Evolutionary conservation across 306 rosid genomes (phyloP).

Genomic region (Hylodesmum podocarpum): DNA sequence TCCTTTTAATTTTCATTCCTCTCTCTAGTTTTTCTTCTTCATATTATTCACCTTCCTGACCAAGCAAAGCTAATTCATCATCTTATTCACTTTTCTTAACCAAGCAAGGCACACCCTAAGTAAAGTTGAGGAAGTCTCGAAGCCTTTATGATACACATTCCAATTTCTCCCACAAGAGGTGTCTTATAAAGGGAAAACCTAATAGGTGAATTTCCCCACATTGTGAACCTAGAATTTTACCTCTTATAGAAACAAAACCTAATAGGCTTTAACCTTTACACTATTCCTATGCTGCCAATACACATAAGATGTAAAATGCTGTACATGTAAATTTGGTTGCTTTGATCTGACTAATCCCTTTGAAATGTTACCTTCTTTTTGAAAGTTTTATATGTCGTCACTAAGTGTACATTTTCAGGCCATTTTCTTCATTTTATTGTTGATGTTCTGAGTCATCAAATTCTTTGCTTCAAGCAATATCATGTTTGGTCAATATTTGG

Average conservation of each 20-base stretch:
- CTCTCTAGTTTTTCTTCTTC: not conserved
- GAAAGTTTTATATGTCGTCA: not conserved
- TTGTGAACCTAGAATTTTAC: not conserved
- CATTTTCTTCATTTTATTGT: not conserved
- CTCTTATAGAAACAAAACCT: not conserved
- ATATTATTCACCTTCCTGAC: not conserved
- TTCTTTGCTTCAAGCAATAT: not conserved
- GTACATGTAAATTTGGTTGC: not conserved
- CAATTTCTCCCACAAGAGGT: not conserved
- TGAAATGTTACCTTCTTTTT: not conserved
- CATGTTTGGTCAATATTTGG: slow-evolving; percentile 25
- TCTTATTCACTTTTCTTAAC: not conserved
- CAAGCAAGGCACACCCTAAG: not conserved
- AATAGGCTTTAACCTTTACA: not conserved
- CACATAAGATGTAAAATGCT: not conserved
- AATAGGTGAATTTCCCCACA: not conserved
- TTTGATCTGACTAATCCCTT: not conserved
- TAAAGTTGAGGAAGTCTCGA: not conserved
- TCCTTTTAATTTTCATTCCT: not conserved
- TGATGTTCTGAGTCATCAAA: not conserved
- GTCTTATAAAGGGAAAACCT: not conserved
- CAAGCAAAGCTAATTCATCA: not conserved
- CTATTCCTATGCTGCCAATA: not conserved
- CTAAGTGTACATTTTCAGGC: not conserved
- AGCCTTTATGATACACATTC: not conserved